Percentiles rank a stretch among this genome's conserved stretches.
phyloP scores from a whole-genome alignment of 805 yeast species.

The Starmerella stellata region DNA sequence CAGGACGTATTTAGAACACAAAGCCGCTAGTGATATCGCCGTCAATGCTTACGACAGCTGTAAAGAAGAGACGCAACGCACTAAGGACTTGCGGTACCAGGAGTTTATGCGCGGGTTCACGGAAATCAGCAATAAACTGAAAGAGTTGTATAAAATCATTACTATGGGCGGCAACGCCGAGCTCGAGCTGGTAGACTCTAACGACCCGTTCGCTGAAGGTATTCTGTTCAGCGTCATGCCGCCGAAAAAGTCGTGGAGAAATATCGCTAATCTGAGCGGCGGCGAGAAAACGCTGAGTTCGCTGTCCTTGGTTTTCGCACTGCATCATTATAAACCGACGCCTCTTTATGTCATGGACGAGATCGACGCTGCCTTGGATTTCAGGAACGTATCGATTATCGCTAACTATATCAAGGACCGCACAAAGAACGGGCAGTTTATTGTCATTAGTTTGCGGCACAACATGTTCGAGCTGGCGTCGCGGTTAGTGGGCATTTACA shows the following conservation, averaged over 20 bases:
- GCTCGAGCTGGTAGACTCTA: slow-evolving; percentile 78
- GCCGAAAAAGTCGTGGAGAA: slow-evolving; percentile 94
- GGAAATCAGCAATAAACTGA: slow-evolving; percentile 66
- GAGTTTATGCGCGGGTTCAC: slow-evolving; percentile 91
- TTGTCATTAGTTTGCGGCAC: slow-evolving; percentile 85
- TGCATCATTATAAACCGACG: slow-evolving; percentile 90
- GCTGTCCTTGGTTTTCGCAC: slow-evolving; percentile 84
- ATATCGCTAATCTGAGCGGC: slow-evolving; percentile 85
- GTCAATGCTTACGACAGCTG: slow-evolving; percentile 47
- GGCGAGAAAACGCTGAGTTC: slow-evolving; percentile 96
- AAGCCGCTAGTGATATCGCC: slow-evolving; percentile 48
- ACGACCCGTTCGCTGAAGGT: slow-evolving; percentile 97
- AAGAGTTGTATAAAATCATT: slow-evolving; percentile 95
- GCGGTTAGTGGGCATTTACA: slow-evolving; percentile 87
- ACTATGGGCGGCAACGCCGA: slow-evolving; percentile 99
- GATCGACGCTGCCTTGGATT: slow-evolving; percentile 96
- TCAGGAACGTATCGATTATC: slow-evolving; percentile 89
- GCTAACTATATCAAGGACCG: slow-evolving; percentile 93
- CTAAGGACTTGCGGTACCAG: slow-evolving; percentile 55
- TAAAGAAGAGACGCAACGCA: slow-evolving; percentile 43
- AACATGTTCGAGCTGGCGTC: slow-evolving; percentile 96
- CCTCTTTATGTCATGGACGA: slow-evolving; percentile 98
- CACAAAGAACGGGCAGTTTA: slow-evolving; percentile 89
- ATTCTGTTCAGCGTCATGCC: slow-evolving; percentile 96
- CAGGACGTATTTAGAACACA: slow-evolving; percentile 44